Conservation (phyloP, 2,329 filamentous ascomycete species). For the Botrytis fabae region DNA sequence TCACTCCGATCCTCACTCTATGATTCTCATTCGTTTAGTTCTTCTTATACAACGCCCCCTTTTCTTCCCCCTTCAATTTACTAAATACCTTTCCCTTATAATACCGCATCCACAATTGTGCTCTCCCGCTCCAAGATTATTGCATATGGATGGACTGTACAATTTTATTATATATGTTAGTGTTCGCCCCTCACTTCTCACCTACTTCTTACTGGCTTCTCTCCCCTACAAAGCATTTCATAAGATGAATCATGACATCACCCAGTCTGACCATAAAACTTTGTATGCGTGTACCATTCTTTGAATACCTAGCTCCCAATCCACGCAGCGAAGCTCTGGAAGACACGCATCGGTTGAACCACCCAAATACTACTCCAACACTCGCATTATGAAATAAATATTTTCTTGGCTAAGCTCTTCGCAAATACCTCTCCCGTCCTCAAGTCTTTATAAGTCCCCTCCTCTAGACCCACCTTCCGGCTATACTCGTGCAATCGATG, state of each 20-base stretch:
- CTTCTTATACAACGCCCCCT: too few species aligned
- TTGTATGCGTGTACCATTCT: too few species aligned
- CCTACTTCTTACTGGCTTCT: not conserved
- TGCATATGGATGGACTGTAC: too few species aligned
- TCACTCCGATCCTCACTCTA: too few species aligned
- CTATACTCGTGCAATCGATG: constrained; percentile 74
- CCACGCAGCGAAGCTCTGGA: not conserved
- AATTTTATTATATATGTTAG: too few species aligned
- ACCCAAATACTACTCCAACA: not conserved
- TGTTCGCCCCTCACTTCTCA: too few species aligned
- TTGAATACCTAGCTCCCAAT: not conserved
- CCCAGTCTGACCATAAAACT: too few species aligned
- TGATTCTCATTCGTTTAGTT: too few species aligned
- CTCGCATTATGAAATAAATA: constrained; percentile 72
- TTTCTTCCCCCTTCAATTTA: too few species aligned
- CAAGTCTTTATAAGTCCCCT: constrained; percentile 73
- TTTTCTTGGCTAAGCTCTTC: constrained; percentile 70
- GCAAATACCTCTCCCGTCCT: constrained; percentile 70
- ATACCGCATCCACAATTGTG: too few species aligned
- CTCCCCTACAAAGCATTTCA: not conserved
- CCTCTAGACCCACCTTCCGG: constrained; percentile 70
- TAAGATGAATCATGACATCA: not conserved
- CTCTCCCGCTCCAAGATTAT: too few species aligned
- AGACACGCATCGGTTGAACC: not conserved
- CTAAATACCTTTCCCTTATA: too few species aligned